These are phyloP conservation scores for Solanum bukasovii DNA, from an alignment of 257 asterid genomes.

Conservation along the genomic window DNA sequence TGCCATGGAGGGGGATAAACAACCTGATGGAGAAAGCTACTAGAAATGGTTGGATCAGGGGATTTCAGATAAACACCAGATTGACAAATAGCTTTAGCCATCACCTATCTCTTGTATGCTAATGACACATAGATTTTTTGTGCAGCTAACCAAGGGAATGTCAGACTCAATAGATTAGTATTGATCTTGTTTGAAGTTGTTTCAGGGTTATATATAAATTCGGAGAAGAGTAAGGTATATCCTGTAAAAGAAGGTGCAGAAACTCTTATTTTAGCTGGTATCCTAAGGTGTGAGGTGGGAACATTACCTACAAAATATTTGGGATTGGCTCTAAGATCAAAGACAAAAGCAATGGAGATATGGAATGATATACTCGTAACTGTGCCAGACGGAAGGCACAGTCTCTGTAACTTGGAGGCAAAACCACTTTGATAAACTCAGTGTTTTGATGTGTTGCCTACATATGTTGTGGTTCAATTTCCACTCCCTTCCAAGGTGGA, in stretches of 20 bases:
- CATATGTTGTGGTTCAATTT: neutral
- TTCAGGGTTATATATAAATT: neutral
- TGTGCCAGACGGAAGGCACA: neutral
- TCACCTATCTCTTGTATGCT: neutral
- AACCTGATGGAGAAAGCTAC: too few relatives aligned
- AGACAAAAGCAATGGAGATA: neutral
- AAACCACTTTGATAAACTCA: neutral
- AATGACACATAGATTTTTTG: neutral
- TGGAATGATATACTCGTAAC: neutral
- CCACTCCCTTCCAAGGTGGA: neutral
- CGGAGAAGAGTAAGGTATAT: neutral
- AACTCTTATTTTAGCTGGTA: neutral
- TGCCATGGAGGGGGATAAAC: too few relatives aligned
- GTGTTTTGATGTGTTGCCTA: neutral
- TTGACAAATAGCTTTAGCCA: neutral
- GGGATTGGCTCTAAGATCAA: neutral
- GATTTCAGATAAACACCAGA: neutral
- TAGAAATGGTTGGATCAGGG: neutral
- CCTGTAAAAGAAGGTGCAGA: neutral
- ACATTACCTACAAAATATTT: neutral
- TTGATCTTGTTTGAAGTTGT: neutral
- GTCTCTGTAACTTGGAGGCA: neutral
- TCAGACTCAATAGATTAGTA: neutral
- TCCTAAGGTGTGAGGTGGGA: neutral
- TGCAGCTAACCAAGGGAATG: neutral